Percentiles rank a stretch among this genome's conserved stretches.
These are phyloP conservation scores for Exophiala lecanii-corni DNA, from an alignment of 2,329 filamentous ascomycete genomes.

Conservation along the genomic window DNA sequence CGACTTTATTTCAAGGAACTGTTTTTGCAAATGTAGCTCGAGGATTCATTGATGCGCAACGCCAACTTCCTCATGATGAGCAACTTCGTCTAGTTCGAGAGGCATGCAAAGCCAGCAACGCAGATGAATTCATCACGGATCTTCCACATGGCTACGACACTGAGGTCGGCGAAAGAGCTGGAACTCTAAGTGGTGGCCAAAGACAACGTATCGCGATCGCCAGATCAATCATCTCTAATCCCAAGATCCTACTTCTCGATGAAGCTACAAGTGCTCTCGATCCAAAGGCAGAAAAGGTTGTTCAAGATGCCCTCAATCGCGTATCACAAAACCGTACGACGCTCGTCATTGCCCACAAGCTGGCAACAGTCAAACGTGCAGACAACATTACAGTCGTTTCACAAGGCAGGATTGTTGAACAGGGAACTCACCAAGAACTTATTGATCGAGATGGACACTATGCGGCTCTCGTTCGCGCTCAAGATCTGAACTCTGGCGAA, in stretches of 20 bases:
- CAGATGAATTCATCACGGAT: slow-evolving; percentile 63
- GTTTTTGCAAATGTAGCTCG: slow-evolving; percentile 60
- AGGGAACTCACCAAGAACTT: slow-evolving; percentile 70
- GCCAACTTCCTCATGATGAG: slow-evolving; percentile 28
- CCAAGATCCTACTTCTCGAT: slow-evolving; percentile 72
- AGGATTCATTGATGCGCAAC: slow-evolving; percentile 44
- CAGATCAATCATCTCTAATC: slow-evolving; percentile 66
- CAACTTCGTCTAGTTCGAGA: slow-evolving; percentile 42
- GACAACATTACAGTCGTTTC: slow-evolving; percentile 74
- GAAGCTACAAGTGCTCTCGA: slow-evolving; percentile 74
- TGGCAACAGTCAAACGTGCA: slow-evolving; percentile 69
- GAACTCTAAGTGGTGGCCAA: slow-evolving; percentile 75
- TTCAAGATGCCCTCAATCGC: slow-evolving; percentile 49
- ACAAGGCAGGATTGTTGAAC: slow-evolving; percentile 65
- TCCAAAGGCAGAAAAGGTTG: slow-evolving; percentile 49
- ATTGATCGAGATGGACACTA: slow-evolving; percentile 61
- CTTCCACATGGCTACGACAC: slow-evolving; percentile 69
- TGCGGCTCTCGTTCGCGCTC: slow-evolving; percentile 43
- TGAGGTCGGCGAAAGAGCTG: slow-evolving; percentile 69
- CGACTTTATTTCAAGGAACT: slow-evolving; percentile 62
- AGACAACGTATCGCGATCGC: slow-evolving; percentile 78
- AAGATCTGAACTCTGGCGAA: slow-evolving; percentile 38
- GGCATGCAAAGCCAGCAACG: slow-evolving; percentile 63
- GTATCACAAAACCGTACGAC: slow-evolving; percentile 62
- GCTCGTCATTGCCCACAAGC: slow-evolving; percentile 69